A percentile compares a stretch with the other conserved stretches of the same genome.
These are phyloP conservation scores for Fusarium staphyleae DNA, from an alignment of 2,329 filamentous ascomycete genomes.

Conservation along the genomic window DNA sequence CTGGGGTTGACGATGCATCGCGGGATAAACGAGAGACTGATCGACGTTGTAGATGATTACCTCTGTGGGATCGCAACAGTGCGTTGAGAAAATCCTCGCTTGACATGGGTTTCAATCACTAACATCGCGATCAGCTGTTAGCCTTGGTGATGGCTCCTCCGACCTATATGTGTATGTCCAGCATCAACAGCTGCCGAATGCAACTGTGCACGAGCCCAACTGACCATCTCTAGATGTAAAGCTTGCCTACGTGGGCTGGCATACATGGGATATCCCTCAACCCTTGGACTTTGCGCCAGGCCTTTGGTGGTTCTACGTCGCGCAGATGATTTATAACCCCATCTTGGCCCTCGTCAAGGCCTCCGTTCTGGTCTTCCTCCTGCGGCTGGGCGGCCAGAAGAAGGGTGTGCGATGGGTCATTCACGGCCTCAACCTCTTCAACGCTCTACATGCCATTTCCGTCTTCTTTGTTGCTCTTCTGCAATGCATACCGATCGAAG, in stretches of 20 bases:
- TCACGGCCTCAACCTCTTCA: constrained; percentile 45
- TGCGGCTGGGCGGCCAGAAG: constrained; percentile 49
- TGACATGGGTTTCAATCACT: neutral
- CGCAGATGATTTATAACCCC: constrained; percentile 53
- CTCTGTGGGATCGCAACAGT: constrained; percentile 22
- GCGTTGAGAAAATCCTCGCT: neutral
- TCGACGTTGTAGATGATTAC: constrained; percentile 10
- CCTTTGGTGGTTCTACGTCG: constrained; percentile 47
- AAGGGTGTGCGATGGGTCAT: constrained; percentile 38
- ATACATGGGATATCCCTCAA: constrained; percentile 9
- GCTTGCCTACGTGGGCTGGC: constrained; percentile 16
- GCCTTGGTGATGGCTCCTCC: constrained; percentile 19
- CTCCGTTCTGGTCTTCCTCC: constrained; percentile 53
- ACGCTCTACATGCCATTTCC: constrained; percentile 44
- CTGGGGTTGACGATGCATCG: neutral
- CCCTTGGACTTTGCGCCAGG: constrained; percentile 6
- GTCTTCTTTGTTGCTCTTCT: constrained; percentile 49
- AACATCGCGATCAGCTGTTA: constrained; percentile 8
- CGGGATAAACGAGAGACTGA: constrained; percentile 5
- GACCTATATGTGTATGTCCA: constrained; percentile 19
- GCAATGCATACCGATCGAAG: constrained; percentile 46
- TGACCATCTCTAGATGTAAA: constrained; percentile 14
- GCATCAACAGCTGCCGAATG: neutral
- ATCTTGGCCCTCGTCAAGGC: constrained; percentile 54
- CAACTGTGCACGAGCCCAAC: neutral